Conservation (phyloP, 2,329 filamentous ascomycete genomes). For the Claviceps sp. region DNA sequence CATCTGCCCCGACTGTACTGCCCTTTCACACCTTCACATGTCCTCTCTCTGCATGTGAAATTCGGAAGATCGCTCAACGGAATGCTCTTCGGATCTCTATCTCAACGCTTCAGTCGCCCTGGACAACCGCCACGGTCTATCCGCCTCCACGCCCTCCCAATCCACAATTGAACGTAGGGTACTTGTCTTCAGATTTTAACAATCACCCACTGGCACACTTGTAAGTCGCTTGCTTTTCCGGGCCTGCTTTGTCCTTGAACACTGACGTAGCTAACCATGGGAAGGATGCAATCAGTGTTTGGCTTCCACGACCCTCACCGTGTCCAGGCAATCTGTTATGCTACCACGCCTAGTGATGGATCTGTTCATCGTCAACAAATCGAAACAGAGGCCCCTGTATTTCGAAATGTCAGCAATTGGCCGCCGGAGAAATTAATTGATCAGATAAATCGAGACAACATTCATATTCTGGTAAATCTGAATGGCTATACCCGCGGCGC, state of each 20-base stretch:
- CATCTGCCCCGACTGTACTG: constrained; percentile 82
- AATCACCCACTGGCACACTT: constrained; percentile 93
- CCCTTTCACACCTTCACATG: constrained; percentile 98
- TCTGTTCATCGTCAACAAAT: constrained; percentile 87
- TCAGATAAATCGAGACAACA: constrained; percentile 75
- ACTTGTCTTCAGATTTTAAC: constrained; percentile 97
- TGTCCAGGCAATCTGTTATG: constrained; percentile 85
- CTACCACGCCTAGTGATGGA: constrained; percentile 80
- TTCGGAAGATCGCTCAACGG: constrained; percentile 85
- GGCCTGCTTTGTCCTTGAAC: background rate
- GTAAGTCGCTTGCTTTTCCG: constrained; percentile 24
- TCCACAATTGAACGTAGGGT: constrained; percentile 81
- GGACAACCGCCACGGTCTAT: constrained; percentile 72
- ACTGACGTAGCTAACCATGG: background rate
- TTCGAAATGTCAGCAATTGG: constrained; percentile 81
- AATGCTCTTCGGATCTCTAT: constrained; percentile 89
- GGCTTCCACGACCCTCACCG: constrained; percentile 65
- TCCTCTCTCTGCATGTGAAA: constrained; percentile 78
- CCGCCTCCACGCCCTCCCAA: constrained; percentile 71
- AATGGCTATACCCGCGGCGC: constrained; percentile 95
- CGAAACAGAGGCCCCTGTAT: constrained; percentile 80
- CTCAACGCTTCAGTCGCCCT: constrained; percentile 72
- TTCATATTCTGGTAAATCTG: constrained; percentile 93
- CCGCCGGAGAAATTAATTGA: constrained; percentile 68
- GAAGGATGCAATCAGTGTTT: constrained; percentile 91